A percentile compares a stretch with the other conserved stretches of the same genome.
Evolutionary conservation across 1,139 yeast genomes (phyloP).

Genomic region (Lodderomyces orthopsilosis): DNA sequence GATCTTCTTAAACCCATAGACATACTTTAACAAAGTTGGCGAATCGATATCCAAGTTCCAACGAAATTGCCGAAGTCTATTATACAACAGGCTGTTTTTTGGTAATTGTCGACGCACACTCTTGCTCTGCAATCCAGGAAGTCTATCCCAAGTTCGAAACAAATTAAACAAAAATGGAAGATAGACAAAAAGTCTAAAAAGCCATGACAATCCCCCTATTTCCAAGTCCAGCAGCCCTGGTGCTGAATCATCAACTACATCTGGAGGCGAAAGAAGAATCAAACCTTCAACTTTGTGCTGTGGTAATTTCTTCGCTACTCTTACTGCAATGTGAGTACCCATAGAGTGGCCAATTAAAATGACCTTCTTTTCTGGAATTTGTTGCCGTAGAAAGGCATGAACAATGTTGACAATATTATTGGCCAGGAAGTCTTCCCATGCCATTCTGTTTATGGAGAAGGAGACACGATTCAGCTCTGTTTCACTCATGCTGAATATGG

Average conservation of each 20-base stretch:
- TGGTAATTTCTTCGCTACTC: slow-evolving; percentile 45
- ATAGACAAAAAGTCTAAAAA: slow-evolving; percentile 26
- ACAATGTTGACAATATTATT: slow-evolving; percentile 48
- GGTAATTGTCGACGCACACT: slow-evolving; percentile 57
- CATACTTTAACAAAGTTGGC: slow-evolving; percentile 50
- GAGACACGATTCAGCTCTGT: slow-evolving; percentile 31
- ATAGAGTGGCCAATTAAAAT: slow-evolving; percentile 71
- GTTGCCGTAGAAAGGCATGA: slow-evolving; percentile 36
- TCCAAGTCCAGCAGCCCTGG: slow-evolving; percentile 2
- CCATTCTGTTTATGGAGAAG: slow-evolving; percentile 29
- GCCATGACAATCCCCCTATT: not conserved
- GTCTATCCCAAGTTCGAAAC: slow-evolving; percentile 58
- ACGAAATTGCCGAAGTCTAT: slow-evolving; percentile 57
- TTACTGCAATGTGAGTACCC: slow-evolving; percentile 61
- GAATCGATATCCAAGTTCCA: slow-evolving; percentile 72
- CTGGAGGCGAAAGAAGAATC: slow-evolving; percentile 56
- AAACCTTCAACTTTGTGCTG: slow-evolving; percentile 41
- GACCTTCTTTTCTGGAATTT: slow-evolving; percentile 45
- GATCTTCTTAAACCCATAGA: slow-evolving; percentile 46
- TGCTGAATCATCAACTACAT: slow-evolving; percentile 29
- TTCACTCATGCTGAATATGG: slow-evolving; percentile 22
- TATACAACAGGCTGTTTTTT: slow-evolving; percentile 29
- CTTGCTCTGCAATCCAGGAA: slow-evolving; percentile 57
- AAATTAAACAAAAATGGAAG: slow-evolving; percentile 54
- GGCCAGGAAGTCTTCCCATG: slow-evolving; percentile 45